Base-by-base conservation (phyloP, 306 rosid genomes). In the Datisca glomerata region DNA sequence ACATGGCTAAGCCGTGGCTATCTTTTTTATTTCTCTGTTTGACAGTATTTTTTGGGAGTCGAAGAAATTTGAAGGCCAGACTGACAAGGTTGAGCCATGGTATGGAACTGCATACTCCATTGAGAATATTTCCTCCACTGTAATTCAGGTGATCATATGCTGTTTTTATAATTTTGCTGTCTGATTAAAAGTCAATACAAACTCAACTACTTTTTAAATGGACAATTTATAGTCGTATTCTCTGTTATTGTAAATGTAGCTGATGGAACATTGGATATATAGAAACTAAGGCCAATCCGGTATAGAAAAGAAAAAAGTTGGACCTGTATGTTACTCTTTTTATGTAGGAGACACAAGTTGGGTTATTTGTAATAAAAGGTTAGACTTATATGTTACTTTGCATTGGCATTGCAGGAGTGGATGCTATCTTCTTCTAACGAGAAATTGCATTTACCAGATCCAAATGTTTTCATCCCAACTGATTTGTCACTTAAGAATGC, bases 1-100 rank as follows among this genome's bases (percentile, higher is more conserved):
- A n/a, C n/a, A n/a, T n/a, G n/a, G n/a, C n/a, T n/a, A n/a, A n/a
- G n/a, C n/a, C n/a, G n/a, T n/a, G n/a, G n/a, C n/a, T n/a, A n/a
- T n/a, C n/a, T n/a, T n/a, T n/a, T n/a, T n/a, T n/a, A n/a, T n/a
- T 21, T 51, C 21, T 40, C 20, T 54, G 55, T 25, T 49, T 16
- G 52, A 55, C 70, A 89, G 98, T 78, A 75, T 89, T 59, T 89
- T 89, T 61, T 89, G 93, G 95, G 98, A 63, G 53, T 89, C 98
- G 4, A 68, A 77, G 55, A 60, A 49, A 20, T 83, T 84, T 66
- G 95, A 80, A 72, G 94, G 78, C 47, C 52, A 51, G 21, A 72
- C 91, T 18, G 74, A 84, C 55, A 61, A 52, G 68, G 76, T 67
- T 52, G 98, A 89, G 71, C 93, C 83, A 43, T 89, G 98, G 98